Percentiles rank a stretch among this genome's conserved stretches.
Evolutionary conservation across 106 monocot genomes (phyloP).

Genomic region (Hemerocallis citrina): DNA sequence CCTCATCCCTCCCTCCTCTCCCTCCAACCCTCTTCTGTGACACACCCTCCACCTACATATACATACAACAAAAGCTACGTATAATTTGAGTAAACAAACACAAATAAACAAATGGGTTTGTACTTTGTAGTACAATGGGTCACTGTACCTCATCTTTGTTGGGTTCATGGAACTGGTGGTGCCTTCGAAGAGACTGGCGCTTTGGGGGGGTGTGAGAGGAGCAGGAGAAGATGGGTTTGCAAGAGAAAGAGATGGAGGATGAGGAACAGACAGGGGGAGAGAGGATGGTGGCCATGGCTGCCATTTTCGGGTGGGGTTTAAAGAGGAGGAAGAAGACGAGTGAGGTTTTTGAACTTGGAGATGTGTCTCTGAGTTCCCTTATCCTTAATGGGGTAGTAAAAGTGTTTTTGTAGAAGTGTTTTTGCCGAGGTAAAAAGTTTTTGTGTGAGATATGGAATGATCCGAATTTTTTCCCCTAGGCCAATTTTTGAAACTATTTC

Average conservation of each 20-base stretch:
- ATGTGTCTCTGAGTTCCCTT: too few species aligned
- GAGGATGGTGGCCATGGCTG: conserved; percentile 11
- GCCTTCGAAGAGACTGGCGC: not conserved
- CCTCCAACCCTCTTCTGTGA: conserved; percentile 27
- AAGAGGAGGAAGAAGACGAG: not conserved
- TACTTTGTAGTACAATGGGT: not conserved
- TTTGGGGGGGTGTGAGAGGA: not conserved
- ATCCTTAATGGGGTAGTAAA: too few species aligned
- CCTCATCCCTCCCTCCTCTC: conserved; percentile 21
- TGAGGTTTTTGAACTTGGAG: too few species aligned
- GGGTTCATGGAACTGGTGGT: not conserved
- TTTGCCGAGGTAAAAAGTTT: too few species aligned
- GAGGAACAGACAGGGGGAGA: conserved; percentile 9
- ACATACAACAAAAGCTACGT: too few species aligned
- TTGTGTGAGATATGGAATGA: too few species aligned
- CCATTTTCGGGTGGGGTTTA: conserved; percentile 5
- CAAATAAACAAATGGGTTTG: not conserved
- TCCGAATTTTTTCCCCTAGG: too few species aligned
- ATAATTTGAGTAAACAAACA: too few species aligned
- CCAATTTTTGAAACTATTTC: too few species aligned
- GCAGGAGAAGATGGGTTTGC: not conserved
- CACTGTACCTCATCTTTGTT: not conserved
- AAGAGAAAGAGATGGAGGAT: not conserved
- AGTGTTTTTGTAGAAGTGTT: too few species aligned
- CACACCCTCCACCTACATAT: conserved; percentile 21